A percentile compares a stretch with the other conserved stretches of the same genome.
phyloP scores from a whole-genome alignment of 768 basidiomycete species.

The Phaeotremella skinneri region DNA sequence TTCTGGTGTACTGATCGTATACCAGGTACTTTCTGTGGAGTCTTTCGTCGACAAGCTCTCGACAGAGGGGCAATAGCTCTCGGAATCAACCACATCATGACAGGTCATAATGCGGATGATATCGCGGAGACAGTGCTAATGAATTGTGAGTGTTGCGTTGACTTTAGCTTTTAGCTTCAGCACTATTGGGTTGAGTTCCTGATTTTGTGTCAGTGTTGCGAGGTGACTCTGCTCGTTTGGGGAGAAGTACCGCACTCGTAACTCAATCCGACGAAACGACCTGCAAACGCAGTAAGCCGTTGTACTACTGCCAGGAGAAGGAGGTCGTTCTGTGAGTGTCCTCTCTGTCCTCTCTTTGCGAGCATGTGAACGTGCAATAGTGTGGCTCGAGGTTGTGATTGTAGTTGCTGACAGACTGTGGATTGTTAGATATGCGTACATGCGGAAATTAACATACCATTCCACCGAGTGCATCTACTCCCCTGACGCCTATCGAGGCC shows the following conservation, averaged over 20 bases:
- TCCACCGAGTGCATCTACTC: slow-evolving; percentile 99
- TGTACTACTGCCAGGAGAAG: slow-evolving; percentile 99
- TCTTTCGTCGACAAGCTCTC: slow-evolving; percentile 92
- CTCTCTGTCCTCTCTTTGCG: neutral
- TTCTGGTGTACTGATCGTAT: neutral
- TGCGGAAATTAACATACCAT: slow-evolving; percentile 98
- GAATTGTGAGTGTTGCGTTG: slow-evolving; percentile 71
- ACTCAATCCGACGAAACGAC: slow-evolving; percentile 96
- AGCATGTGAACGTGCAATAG: neutral
- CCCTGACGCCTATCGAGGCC: slow-evolving; percentile 95
- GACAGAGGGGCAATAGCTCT: slow-evolving; percentile 88
- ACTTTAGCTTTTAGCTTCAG: neutral
- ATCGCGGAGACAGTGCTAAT: slow-evolving; percentile 98
- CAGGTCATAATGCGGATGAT: slow-evolving; percentile 98
- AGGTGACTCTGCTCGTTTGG: slow-evolving; percentile 90
- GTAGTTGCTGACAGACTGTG: neutral
- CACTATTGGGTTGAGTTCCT: slow-evolving; percentile 3
- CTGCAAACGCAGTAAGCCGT: slow-evolving; percentile 87
- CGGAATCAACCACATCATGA: slow-evolving; percentile 93
- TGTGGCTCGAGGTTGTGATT: neutral
- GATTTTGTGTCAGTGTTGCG: slow-evolving; percentile 73
- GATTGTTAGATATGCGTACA: slow-evolving; percentile 86
- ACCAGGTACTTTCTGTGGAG: slow-evolving; percentile 85
- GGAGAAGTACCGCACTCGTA: slow-evolving; percentile 89
- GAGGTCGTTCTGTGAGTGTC: slow-evolving; percentile 92